Percentiles rank a stretch among this genome's conserved stretches.
Conservation (phyloP, 352 stramenopile genomes). For the Phytophthora sp. region DNA sequence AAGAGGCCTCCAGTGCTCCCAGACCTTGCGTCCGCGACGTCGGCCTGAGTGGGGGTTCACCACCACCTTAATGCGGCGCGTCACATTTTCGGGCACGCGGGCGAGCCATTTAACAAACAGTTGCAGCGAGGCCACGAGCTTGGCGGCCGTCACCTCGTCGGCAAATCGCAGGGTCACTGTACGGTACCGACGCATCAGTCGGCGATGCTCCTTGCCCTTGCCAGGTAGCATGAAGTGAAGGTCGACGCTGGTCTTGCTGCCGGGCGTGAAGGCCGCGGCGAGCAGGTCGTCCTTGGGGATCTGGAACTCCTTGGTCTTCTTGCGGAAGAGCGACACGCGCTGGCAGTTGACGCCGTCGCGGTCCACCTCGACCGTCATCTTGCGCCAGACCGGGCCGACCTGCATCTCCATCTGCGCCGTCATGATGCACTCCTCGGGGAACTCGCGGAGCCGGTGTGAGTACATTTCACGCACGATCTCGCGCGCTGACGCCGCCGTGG, state of each 20-base stretch:
- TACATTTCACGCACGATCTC: conserved; percentile 80
- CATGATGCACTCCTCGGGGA: conserved; percentile 50
- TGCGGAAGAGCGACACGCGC: conserved; percentile 66
- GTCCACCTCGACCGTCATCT: conserved; percentile 53
- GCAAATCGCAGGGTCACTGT: conserved; percentile 46
- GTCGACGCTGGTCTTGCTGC: conserved; percentile 38
- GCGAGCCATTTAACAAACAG: conserved; percentile 74
- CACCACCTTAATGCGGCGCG: conserved; percentile 74
- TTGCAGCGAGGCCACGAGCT: conserved; percentile 53
- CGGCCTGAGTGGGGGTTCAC: conserved; percentile 79
- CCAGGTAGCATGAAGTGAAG: conserved; percentile 76
- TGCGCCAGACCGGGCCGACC: conserved; percentile 56
- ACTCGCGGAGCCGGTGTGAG: conserved; percentile 59
- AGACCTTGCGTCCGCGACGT: conserved; percentile 67
- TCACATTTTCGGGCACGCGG: conserved; percentile 56
- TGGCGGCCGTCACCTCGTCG: conserved; percentile 26
- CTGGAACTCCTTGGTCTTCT: conserved; percentile 56
- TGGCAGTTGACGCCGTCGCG: conserved; percentile 62
- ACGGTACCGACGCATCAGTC: conserved; percentile 62
- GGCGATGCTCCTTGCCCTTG: conserved; percentile 53
- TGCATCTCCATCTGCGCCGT: conserved; percentile 45
- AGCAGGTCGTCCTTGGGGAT: conserved; percentile 68
- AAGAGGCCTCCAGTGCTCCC: conserved; percentile 60
- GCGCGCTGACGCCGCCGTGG: conserved; percentile 56
- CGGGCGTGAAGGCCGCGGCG: conserved; percentile 35